A percentile compares a stretch with the other conserved stretches of the same genome.
phyloP scores from a whole-genome alignment of 176 grass and related monocot genomes.

The Aegilops tauschii region DNA sequence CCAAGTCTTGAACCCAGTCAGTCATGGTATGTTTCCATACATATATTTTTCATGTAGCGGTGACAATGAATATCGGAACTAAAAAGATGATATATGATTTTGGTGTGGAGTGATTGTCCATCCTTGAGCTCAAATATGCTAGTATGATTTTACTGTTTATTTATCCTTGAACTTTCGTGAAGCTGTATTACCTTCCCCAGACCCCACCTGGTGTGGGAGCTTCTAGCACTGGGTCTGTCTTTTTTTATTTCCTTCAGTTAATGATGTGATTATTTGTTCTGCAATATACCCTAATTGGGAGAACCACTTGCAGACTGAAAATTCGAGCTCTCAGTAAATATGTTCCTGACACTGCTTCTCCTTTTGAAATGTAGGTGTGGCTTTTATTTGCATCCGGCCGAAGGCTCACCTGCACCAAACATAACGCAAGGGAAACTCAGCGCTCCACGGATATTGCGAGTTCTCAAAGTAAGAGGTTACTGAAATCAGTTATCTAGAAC shows the following conservation, averaged over 20 bases:
- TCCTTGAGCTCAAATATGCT: conserved; percentile 7
- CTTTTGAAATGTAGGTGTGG: conserved; percentile 65
- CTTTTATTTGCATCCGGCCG: conserved; percentile 90
- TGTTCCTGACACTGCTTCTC: conserved; percentile 15
- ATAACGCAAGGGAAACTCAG: conserved; percentile 91
- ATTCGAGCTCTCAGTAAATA: background rate
- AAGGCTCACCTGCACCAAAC: conserved; percentile 76
- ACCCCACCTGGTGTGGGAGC: no score
- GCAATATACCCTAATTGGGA: background rate
- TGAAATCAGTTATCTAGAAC: conserved; percentile 12
- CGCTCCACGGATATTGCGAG: conserved; percentile 88
- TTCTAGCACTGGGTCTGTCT: no score
- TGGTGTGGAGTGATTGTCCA: background rate
- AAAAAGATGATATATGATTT: background rate
- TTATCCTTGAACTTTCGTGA: conserved; percentile 4
- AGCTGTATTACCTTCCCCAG: no score
- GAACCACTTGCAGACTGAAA: background rate
- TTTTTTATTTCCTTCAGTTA: background rate
- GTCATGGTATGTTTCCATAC: background rate
- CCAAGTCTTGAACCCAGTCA: background rate
- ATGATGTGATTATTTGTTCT: background rate
- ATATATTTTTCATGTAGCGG: background rate
- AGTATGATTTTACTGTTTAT: background rate
- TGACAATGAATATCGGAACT: background rate
- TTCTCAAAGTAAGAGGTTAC: conserved; percentile 82